Evolutionary conservation across 2,329 filamentous ascomycete species (phyloP).

Genomic region (Colletotrichum sp.): DNA sequence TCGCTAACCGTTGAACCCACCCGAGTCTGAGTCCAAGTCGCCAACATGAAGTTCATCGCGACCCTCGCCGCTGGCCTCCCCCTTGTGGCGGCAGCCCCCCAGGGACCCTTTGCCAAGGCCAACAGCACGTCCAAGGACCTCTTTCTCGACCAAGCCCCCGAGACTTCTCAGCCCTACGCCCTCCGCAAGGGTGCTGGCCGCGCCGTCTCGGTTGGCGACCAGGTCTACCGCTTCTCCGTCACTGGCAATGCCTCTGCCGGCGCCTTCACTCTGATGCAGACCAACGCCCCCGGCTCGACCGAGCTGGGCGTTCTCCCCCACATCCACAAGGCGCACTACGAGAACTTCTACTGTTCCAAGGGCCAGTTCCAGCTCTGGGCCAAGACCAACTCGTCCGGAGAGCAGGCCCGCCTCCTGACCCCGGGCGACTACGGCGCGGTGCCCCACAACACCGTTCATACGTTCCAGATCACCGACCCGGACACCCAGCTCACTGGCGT

Average conservation of each 20-base stretch:
- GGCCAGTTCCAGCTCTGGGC: slow-evolving; percentile 50
- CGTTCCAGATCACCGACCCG: slow-evolving; percentile 51
- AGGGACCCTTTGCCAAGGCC: neutral
- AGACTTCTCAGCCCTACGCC: slow-evolving; percentile 5
- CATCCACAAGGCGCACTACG: slow-evolving; percentile 44
- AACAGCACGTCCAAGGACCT: neutral
- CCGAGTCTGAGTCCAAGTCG: neutral
- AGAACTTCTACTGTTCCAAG: slow-evolving; percentile 50
- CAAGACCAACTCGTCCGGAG: slow-evolving; percentile 27
- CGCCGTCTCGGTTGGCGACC: slow-evolving; percentile 1
- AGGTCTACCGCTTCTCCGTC: slow-evolving; percentile 34
- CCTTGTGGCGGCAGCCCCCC: slow-evolving; percentile 7
- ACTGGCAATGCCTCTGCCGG: slow-evolving; percentile 47
- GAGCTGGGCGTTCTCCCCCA: slow-evolving; percentile 46
- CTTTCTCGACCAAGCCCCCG: neutral
- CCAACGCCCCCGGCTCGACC: slow-evolving; percentile 39
- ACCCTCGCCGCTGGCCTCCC: slow-evolving; percentile 5
- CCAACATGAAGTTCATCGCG: slow-evolving; percentile 7
- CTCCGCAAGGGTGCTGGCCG: slow-evolving; percentile 10
- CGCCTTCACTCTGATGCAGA: slow-evolving; percentile 48
- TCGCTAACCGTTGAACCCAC: neutral
- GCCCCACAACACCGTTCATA: slow-evolving; percentile 48
- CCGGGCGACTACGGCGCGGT: slow-evolving; percentile 50
- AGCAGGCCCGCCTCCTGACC: slow-evolving; percentile 42
- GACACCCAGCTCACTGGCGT: slow-evolving; percentile 51